phyloP scores from a whole-genome alignment of 768 basidiomycete species.

The Tephrocybe sp. region DNA sequence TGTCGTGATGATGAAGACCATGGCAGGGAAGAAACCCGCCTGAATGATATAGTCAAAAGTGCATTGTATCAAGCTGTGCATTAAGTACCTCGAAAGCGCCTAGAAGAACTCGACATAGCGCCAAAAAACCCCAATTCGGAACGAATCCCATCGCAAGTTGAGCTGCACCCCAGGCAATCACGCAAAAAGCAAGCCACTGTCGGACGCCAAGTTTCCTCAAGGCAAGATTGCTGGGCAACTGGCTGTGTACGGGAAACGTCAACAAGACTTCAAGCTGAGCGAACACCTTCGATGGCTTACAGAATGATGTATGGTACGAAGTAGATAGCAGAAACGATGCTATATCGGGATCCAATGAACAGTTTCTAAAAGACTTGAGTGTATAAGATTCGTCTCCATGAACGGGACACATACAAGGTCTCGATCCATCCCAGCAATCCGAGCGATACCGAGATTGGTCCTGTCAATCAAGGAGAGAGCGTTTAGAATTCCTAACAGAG shows the following conservation, averaged over 20 bases:
- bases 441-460: constrained; percentile 31
- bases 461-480: constrained; percentile 33
- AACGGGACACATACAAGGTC: constrained; percentile 25
- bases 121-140: constrained; percentile 36
- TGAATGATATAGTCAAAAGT: constrained; percentile 13
- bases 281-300: constrained; percentile 25
- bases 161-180: constrained; percentile 41
- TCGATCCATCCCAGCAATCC: constrained; percentile 33
- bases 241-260: constrained; percentile 21
- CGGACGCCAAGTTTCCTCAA: constrained; percentile 41
- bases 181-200: constrained; percentile 39
- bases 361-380: constrained; percentile 26
- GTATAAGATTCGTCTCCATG: no score
- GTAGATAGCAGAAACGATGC: constrained; percentile 42
- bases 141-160: constrained; percentile 48
- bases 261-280: neutral
- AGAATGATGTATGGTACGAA: constrained; percentile 47
- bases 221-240: constrained; percentile 42
- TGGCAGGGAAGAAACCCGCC: constrained; percentile 50
- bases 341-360: constrained; percentile 37
- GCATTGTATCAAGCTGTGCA: neutral
- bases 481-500: constrained; percentile 31
- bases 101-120: constrained; percentile 36
- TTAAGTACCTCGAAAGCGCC: constrained; percentile 39
- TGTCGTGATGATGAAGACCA: constrained; percentile 47